phyloP scores from a whole-genome alignment of 768 basidiomycete species.

The Collybia sordida region DNA sequence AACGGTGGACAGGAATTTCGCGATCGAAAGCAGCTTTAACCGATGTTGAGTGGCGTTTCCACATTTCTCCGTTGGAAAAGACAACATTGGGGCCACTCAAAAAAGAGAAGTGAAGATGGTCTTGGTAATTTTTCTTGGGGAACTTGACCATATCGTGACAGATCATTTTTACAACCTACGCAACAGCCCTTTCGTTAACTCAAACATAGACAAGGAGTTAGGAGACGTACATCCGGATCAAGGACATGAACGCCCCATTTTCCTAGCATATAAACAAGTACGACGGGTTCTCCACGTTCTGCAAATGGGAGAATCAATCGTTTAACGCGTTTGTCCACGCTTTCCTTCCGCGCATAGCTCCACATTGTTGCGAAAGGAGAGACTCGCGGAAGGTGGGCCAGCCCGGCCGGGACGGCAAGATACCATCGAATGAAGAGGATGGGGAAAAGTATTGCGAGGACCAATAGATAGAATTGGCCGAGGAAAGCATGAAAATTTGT shows the following conservation, averaged over 20 bases:
- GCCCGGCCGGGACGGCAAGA: slow-evolving; percentile 24
- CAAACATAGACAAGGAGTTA: neutral
- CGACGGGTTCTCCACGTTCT: slow-evolving; percentile 28
- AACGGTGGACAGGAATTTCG: slow-evolving; percentile 31
- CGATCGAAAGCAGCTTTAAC: slow-evolving; percentile 32
- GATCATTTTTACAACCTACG: slow-evolving; percentile 22
- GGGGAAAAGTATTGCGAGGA: too few relatives aligned
- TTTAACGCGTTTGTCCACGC: slow-evolving; percentile 30
- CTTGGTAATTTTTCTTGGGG: slow-evolving; percentile 29
- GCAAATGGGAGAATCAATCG: slow-evolving; percentile 35
- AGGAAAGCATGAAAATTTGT: too few relatives aligned
- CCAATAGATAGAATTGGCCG: too few relatives aligned
- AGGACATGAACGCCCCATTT: slow-evolving; percentile 41
- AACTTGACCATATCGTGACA: slow-evolving; percentile 21
- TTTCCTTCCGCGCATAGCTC: slow-evolving; percentile 33
- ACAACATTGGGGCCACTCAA: slow-evolving; percentile 34
- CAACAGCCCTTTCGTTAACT: neutral
- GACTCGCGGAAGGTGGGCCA: slow-evolving; percentile 34
- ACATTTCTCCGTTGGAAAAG: slow-evolving; percentile 35
- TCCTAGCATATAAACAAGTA: slow-evolving; percentile 37
- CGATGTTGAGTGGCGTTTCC: slow-evolving; percentile 34
- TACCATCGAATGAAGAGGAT: too few relatives aligned
- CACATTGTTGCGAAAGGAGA: slow-evolving; percentile 28
- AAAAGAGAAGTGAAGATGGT: slow-evolving; percentile 34
- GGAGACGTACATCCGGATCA: slow-evolving; percentile 27